Percentiles rank a stretch among this genome's conserved stretches.
phyloP scores from a whole-genome alignment of 2,329 filamentous ascomycete genomes.

The Ceratocystis diversiconidia region DNA sequence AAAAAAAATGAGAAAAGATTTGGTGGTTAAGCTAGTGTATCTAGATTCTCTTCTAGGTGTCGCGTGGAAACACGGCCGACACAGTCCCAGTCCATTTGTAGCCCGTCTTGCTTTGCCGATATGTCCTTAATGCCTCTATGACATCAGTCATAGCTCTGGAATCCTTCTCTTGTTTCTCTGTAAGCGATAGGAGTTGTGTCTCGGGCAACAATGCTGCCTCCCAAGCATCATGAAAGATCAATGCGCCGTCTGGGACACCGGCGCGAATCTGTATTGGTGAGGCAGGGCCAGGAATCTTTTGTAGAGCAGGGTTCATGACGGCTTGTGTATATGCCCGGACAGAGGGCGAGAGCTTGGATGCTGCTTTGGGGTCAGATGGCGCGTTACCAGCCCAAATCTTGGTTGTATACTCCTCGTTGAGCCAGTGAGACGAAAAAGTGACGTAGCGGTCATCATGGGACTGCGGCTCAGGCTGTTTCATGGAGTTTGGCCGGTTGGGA shows the following conservation, averaged over 20 bases:
- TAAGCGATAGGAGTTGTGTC: not conserved
- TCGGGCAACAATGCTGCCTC: conserved; percentile 31
- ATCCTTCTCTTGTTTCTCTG: conserved; percentile 4
- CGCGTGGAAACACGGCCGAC: conserved; percentile 1
- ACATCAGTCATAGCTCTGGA: conserved; percentile 11
- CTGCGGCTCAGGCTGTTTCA: conserved; percentile 7
- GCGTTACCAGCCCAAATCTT: conserved; percentile 23
- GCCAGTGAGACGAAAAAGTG: conserved; percentile 21
- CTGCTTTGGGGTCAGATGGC: conserved; percentile 18
- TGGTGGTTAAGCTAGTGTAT: not conserved
- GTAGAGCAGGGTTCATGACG: conserved; percentile 26
- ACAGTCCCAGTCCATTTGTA: conserved; percentile 10
- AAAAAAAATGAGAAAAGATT: conserved; percentile 2
- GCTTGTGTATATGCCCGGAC: conserved; percentile 21
- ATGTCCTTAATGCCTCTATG: conserved; percentile 1
- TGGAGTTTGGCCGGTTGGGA: conserved; percentile 2
- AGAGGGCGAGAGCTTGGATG: conserved; percentile 9
- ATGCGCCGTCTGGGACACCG: conserved; percentile 33
- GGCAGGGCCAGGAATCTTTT: conserved; percentile 31
- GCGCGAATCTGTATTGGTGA: conserved; percentile 36
- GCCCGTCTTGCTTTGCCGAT: not conserved
- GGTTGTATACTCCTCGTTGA: conserved; percentile 23
- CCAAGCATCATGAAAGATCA: conserved; percentile 40
- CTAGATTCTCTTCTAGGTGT: not conserved
- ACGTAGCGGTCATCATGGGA: conserved; percentile 15